Percentiles rank a stretch among this genome's conserved stretches.
These are phyloP conservation scores for Cytospora schulzeri DNA, from an alignment of 2,329 filamentous ascomycete genomes.

Conservation along the genomic window DNA sequence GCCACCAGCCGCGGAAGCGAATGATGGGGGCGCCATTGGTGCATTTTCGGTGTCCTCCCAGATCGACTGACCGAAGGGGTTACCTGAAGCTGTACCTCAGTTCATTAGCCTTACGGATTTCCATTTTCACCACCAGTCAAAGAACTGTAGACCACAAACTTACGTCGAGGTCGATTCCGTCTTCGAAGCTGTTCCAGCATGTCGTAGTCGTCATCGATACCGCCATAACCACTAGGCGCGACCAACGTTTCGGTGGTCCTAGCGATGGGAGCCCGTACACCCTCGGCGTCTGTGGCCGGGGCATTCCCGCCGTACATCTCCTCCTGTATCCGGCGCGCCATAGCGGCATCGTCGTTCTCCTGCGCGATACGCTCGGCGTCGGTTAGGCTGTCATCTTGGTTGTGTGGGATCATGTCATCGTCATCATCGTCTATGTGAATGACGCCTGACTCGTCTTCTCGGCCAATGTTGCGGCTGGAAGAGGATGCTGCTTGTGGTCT, in stretches of 20 bases:
- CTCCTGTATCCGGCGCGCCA: conserved; percentile 89
- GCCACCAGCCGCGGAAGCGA: conserved; percentile 26
- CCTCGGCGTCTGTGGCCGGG: conserved; percentile 47
- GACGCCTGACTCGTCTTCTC: conserved; percentile 59
- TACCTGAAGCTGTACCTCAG: conserved; percentile 28
- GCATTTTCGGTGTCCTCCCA: conserved; percentile 38
- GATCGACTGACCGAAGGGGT: conserved; percentile 44
- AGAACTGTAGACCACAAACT: conserved; percentile 18
- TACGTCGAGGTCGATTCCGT: conserved; percentile 39
- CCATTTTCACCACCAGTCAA: background rate
- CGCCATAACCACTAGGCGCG: conserved; percentile 62
- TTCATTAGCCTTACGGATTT: conserved; percentile 12
- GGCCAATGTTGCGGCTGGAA: conserved; percentile 39
- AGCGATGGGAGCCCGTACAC: conserved; percentile 85
- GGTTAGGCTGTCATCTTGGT: conserved; percentile 44
- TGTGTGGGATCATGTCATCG: conserved; percentile 49
- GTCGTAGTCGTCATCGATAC: conserved; percentile 57
- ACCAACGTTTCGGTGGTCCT: conserved; percentile 90
- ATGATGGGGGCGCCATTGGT: background rate
- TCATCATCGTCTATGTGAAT: conserved; percentile 80
- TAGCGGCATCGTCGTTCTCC: conserved; percentile 87
- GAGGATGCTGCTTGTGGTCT: conserved; percentile 30
- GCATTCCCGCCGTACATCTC: conserved; percentile 73
- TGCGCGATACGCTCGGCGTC: conserved; percentile 52
- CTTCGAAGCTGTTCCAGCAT: conserved; percentile 67